phyloP scores from a whole-genome alignment of 139 green algal genomes.

The Diplosphaera chodatii region DNA sequence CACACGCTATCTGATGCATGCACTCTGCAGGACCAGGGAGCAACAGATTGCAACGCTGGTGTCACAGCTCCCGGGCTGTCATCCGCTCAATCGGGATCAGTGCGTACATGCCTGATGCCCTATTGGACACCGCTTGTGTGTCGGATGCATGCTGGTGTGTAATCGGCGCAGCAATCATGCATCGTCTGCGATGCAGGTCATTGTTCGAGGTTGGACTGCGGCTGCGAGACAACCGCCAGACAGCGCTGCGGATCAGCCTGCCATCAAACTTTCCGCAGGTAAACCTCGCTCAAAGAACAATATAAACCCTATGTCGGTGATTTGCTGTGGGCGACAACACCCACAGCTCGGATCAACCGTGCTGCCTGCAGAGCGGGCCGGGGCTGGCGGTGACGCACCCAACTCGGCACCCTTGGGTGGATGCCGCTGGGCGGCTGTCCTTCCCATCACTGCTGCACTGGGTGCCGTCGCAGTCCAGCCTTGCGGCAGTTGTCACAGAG shows the following conservation, averaged over 20 bases:
- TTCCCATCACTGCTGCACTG: slow-evolving; percentile 24
- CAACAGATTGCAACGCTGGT: slow-evolving; percentile 4
- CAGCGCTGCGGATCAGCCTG: slow-evolving; percentile 30
- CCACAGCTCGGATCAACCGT: no score
- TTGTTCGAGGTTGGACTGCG: slow-evolving; percentile 5
- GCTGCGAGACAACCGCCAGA: neutral
- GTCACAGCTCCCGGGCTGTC: neutral
- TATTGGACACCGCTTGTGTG: no score
- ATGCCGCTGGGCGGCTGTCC: slow-evolving; percentile 26
- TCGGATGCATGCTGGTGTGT: no score
- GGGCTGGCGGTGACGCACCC: neutral
- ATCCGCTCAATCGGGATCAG: slow-evolving; percentile 7
- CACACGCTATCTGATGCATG: no score
- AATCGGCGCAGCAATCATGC: no score
- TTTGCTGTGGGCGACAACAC: no score
- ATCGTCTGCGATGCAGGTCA: slow-evolving; percentile 1
- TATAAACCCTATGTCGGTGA: no score
- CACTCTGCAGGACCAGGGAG: neutral
- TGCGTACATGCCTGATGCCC: no score
- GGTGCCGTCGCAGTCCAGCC: slow-evolving; percentile 1
- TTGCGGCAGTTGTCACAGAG: slow-evolving; percentile 38
- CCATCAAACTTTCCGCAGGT: slow-evolving; percentile 36
- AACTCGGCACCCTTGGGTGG: slow-evolving; percentile 40
- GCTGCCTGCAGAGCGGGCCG: neutral
- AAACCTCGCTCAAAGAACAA: no score